Percentiles rank a stretch among this genome's conserved stretches.
Evolutionary conservation across 495 filamentous ascomycete genomes (phyloP).

Genomic region (Lepraria neglecta): DNA sequence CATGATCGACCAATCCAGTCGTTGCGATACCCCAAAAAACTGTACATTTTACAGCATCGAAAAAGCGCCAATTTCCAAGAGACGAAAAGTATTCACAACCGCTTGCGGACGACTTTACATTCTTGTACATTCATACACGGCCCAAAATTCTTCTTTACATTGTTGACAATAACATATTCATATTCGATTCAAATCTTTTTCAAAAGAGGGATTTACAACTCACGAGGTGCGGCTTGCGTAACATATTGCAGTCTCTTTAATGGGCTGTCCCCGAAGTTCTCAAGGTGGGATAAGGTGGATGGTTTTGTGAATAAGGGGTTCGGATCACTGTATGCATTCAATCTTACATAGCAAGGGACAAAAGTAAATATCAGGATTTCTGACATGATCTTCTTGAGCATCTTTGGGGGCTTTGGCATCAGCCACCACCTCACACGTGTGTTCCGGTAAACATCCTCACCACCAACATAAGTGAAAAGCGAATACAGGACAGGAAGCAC

Average conservation of each 20-base stretch:
- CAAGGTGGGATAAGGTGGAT: neutral
- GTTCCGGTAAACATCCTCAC: too few species aligned
- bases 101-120: neutral
- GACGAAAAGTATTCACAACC: neutral
- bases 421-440: too few species aligned
- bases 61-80: conserved; percentile 2
- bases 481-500: too few species aligned
- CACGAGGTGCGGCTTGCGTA: conserved; percentile 7
- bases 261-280: neutral
- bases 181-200: neutral
- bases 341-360: conserved; percentile 8
- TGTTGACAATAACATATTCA: conserved; percentile 1
- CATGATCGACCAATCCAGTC: conserved; percentile 8
- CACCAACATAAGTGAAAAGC: too few species aligned
- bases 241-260: neutral
- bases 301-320: conserved; percentile 2
- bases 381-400: neutral
- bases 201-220: neutral
- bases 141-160: neutral
- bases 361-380: conserved; percentile 6
- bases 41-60: conserved; percentile 11
- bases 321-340: neutral
- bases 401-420: neutral
- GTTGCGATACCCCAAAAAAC: conserved; percentile 12
- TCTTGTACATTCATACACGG: conserved; percentile 13